Evolutionary conservation across 176 grass and related monocot genomes (phyloP), one percentile per base, ranked within the genome.

Genomic region (Triticum timopheevii): DNA sequence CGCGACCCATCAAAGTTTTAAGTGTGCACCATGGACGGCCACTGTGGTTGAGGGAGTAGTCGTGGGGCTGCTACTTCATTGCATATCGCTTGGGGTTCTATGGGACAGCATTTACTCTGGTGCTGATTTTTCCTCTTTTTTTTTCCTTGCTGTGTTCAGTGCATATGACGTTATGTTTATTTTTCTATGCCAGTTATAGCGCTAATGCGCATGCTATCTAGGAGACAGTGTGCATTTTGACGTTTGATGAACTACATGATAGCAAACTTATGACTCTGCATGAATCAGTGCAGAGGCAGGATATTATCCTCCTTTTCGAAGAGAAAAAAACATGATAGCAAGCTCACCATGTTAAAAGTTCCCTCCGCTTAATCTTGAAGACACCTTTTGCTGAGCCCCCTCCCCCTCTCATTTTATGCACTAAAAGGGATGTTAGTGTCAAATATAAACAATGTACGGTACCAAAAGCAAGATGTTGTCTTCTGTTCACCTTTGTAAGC

Each of bases 381-480:
- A n/a, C 13, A 28, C 17, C 34, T 54, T 79, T 2, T 6, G 23
- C 59, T 61, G 19, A 73, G 45, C 52, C 52, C 52, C 15, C 52
- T 7, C 0, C 25, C 24, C 25, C 66, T 76, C 28, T 12, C 28
- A 82, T 73, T 44, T 11, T 76, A 10, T 76, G 47, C 16, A 54
- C 25, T 76, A 52, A 76, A 16, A 50, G 4, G 63, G 62, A 9
- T 81, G 40, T 50, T 81, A 22, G 30, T 33, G 12, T 52, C 27
- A 22, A 82, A 52, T 54, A 38, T 88, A 34, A 80, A 65, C 25
- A 78, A 31, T 28, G 5, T 15, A 64, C n/a, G 52, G 49, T 62
- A 50, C 22, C 49, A 52, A 82, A 90, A 83, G 80, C 27, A 8
- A 47, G 22, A 47, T 80, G 80, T 70, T 63, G 77, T 56, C 65